Evolutionary conservation across 1,284 basidiomycete species (phyloP).

Genomic region (Irpex sp.): DNA sequence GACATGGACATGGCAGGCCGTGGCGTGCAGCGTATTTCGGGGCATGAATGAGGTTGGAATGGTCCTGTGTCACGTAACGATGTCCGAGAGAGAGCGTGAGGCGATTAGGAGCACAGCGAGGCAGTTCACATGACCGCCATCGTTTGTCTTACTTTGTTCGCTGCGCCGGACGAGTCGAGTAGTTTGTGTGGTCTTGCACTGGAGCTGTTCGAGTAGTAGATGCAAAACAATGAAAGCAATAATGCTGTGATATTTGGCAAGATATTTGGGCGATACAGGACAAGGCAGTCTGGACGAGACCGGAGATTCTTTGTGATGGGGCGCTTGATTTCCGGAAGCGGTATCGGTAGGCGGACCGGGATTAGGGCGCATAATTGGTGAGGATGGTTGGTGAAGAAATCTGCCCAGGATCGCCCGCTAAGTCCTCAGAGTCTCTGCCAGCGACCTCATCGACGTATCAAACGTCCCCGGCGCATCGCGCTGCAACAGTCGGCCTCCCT

Average conservation of each 20-base stretch:
- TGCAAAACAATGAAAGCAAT: neutral
- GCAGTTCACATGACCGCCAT: neutral
- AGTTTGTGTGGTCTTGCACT: neutral
- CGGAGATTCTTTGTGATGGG: conserved; percentile 4
- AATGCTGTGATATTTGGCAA: neutral
- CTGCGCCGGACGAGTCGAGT: neutral
- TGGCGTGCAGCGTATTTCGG: neutral
- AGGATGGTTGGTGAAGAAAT: neutral
- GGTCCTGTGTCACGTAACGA: conserved; percentile 5
- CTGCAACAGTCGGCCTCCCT: neutral
- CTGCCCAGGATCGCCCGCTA: neutral
- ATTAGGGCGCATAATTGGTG: neutral
- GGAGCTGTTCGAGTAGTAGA: neutral
- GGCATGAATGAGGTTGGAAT: neutral
- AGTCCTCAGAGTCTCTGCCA: neutral
- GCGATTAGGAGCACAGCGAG: neutral
- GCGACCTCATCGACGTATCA: conserved; percentile 6
- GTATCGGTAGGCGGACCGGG: neutral
- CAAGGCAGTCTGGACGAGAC: neutral
- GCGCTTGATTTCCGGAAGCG: conserved; percentile 14
- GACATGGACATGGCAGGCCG: neutral
- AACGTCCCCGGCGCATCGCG: neutral
- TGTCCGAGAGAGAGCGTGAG: neutral
- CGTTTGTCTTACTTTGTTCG: neutral
- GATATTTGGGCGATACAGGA: neutral